Conservation (phyloP, 305 asterid species). For the Fraxinus angustifolia region DNA sequence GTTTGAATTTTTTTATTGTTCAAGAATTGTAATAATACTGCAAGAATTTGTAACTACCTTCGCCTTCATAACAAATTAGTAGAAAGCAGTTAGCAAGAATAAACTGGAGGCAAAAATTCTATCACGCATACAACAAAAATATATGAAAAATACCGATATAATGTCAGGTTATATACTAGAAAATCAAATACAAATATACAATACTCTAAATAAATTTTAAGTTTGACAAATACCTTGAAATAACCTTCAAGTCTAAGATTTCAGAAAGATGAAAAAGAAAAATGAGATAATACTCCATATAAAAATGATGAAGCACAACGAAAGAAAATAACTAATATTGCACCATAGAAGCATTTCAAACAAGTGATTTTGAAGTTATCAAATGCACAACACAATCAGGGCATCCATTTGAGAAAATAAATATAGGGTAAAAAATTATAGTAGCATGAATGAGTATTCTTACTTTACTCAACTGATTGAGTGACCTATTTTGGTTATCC, state of each 20-base stretch:
- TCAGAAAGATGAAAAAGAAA: neutral
- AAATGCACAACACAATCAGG: conserved; percentile 20
- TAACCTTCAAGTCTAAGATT: neutral
- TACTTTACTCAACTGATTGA: conserved; percentile 45
- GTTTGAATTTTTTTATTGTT: neutral
- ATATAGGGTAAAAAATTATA: neutral
- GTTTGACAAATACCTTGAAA: neutral
- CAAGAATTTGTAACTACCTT: neutral
- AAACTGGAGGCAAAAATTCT: neutral
- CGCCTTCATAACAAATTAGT: neutral
- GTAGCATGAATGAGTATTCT: conserved; percentile 27
- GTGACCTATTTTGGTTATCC: conserved; percentile 34
- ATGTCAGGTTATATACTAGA: neutral
- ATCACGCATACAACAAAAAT: neutral
- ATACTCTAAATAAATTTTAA: neutral
- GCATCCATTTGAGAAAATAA: conserved; percentile 19
- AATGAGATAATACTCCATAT: neutral
- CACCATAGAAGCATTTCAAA: conserved; percentile 9
- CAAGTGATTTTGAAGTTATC: conserved; percentile 4
- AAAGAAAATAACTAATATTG: conserved; percentile 3
- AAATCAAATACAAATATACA: neutral
- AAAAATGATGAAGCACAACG: conserved; percentile 10
- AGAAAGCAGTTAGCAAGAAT: neutral
- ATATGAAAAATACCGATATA: neutral
- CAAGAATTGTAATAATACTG: neutral